A percentile compares a stretch with the other conserved stretches of the same genome.
Evolutionary conservation across 371 early-diverging fungal species (phyloP).

Genomic region (Syncephalastrum contaminatum): DNA sequence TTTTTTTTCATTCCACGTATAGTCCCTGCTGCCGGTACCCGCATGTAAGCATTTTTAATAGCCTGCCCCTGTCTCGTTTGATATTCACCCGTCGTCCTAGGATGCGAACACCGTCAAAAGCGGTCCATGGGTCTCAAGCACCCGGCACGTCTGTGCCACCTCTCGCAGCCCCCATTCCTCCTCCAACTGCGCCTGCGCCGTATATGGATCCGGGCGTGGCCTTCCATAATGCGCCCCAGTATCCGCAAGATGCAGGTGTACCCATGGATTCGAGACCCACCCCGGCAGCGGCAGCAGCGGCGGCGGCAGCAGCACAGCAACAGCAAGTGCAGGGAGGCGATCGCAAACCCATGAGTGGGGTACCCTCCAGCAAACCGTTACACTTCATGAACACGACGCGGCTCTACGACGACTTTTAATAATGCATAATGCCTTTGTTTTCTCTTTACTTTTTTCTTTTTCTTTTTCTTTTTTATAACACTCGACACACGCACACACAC

Average conservation of each 20-base stretch:
- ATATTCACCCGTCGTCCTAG: slow-evolving; percentile 14
- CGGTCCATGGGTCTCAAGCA: slow-evolving; percentile 12
- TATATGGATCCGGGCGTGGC: slow-evolving; percentile 3
- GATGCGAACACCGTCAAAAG: slow-evolving; percentile 39
- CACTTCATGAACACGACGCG: slow-evolving; percentile 34
- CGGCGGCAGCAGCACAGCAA: slow-evolving; percentile 3
- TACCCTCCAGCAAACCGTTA: slow-evolving; percentile 29
- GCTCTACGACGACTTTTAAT: slow-evolving; percentile 36
- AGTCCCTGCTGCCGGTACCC: slow-evolving; percentile 18
- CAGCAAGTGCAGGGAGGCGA: slow-evolving; percentile 7
- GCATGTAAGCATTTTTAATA: slow-evolving; percentile 31
- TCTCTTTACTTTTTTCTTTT: background rate
- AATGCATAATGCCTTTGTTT: slow-evolving; percentile 1
- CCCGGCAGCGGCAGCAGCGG: slow-evolving; percentile 12
- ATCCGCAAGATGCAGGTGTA: slow-evolving; percentile 3
- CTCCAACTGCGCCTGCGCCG: slow-evolving; percentile 8
- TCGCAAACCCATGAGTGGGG: slow-evolving; percentile 12
- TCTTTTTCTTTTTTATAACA: background rate
- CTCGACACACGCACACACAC: background rate
- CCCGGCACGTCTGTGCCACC: background rate
- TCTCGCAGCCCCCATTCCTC: slow-evolving; percentile 4
- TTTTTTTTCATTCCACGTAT: background rate
- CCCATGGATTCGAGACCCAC: background rate
- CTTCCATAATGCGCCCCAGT: slow-evolving; percentile 2
- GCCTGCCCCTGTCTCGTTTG: slow-evolving; percentile 14